Evolutionary conservation across 1,139 yeast genomes (phyloP).

Genomic region (Debaryomycetaceae sp.): DNA sequence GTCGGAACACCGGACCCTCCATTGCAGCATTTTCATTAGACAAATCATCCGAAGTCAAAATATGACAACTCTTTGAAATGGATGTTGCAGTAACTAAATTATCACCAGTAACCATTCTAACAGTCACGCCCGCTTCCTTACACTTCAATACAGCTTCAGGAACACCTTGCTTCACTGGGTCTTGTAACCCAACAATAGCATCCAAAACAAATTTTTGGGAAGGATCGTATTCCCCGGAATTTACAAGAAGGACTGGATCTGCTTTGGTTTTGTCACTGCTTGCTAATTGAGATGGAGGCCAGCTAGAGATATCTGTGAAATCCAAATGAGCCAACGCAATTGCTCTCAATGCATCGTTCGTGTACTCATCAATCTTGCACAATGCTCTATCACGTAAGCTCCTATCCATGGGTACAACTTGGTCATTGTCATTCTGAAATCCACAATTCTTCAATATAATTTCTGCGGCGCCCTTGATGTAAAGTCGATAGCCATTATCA

Average conservation of each 20-base stretch:
- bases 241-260: conserved; percentile 44
- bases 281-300: conserved; percentile 63
- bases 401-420: conserved; percentile 23
- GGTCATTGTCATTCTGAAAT: conserved; percentile 18
- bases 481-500: conserved; percentile 55
- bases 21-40: conserved; percentile 61
- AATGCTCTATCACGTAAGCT: conserved; percentile 32
- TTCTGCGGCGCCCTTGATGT: conserved; percentile 94
- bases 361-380: conserved; percentile 58
- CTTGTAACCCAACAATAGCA: conserved; percentile 86
- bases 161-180: conserved; percentile 92
- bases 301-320: conserved; percentile 41
- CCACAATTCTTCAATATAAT: conserved; percentile 66
- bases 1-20: conserved; percentile 92
- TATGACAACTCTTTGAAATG: conserved; percentile 83
- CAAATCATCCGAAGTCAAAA: conserved; percentile 53
- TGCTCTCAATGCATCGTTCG: conserved; percentile 78
- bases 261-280: conserved; percentile 35
- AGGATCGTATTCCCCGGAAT: conserved; percentile 24
- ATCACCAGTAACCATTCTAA: conserved; percentile 98
- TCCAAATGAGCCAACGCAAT: conserved; percentile 81
- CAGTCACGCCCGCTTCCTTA: conserved; percentile 86
- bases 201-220: conserved; percentile 48
- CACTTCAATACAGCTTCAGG: conserved; percentile 82
- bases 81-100: conserved; percentile 87